Evolutionary conservation across 2,329 filamentous ascomycete genomes (phyloP), one percentile per base, ranked within the genome.

Genomic region (Colletotrichum costaricense): DNA sequence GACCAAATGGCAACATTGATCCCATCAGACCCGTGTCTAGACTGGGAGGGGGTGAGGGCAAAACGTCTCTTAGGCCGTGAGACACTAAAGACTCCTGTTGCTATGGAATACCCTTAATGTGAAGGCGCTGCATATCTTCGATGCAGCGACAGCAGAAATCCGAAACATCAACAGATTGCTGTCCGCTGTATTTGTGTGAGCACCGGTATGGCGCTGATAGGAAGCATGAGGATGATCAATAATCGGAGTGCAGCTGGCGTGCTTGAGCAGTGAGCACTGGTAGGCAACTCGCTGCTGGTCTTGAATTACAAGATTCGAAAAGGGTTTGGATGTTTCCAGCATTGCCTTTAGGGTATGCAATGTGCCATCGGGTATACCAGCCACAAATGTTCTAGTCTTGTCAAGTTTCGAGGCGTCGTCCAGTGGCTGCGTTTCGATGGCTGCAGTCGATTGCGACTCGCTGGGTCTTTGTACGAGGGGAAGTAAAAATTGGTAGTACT

Each of bases 331-430:
- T 11, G 30, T 38, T 54, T 28, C n/a, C 54, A 30, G 26, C 63
- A 38, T 19, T 28, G 33, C 46, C 33, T 66, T 35, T 33, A 22
- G 24, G 24, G 38, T 49, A 57, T 28, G 24, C 55, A 49, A 38
- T 33, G 58, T 72, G 58, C 42, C 30, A 28, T 46, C 52, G 35
- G 52, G 42, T 71, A 49, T 33, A 49, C 26, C 42, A 33, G 57
- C 14, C 52, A 57, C 35, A 26, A 35, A 46, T 58, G 14, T 42
- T 46, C 57, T 52, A 56, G 57, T 49, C 35, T 56, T 54, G 64
- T 72, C 64, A 33, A 56, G 28, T 63, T 63, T 68, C 26, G 69
- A 52, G 57, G 38, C 55, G 57, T 46, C 64, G 66, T 33, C 24
- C 30, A 42, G 52, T 54, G 38, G 58, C 65, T 38, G 57, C 24